phyloP scores from a whole-genome alignment of 1,284 basidiomycete species.

The Puccinia polysora region DNA sequence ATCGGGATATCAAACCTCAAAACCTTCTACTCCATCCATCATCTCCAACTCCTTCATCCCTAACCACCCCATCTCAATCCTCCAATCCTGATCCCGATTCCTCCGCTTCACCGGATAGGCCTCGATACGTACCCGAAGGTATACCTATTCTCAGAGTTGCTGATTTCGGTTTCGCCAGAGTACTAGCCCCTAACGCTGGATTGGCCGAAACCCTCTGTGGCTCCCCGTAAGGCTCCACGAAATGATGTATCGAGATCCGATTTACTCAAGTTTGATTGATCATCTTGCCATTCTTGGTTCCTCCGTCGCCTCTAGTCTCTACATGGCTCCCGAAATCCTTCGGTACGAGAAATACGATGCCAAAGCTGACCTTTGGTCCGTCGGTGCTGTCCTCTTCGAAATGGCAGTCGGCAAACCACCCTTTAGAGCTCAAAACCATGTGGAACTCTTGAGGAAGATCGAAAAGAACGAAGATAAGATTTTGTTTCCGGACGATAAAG shows the following conservation, averaged over 20 bases:
- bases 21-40: slow-evolving; percentile 53
- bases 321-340: slow-evolving; percentile 98
- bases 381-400: slow-evolving; percentile 93
- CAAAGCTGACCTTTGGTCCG: slow-evolving; percentile 95
- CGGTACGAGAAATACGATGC: slow-evolving; percentile 97
- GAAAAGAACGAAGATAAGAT: slow-evolving; percentile 70
- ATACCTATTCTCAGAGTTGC: slow-evolving; percentile 93
- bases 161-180: slow-evolving; percentile 95
- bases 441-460: slow-evolving; percentile 89
- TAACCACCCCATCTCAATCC: not conserved
- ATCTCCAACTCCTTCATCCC: not conserved
- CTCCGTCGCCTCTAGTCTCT: slow-evolving; percentile 61
- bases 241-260: slow-evolving; percentile 1
- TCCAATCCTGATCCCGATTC: slow-evolving; percentile 1
- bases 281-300: not conserved
- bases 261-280: not conserved
- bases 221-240: slow-evolving; percentile 66
- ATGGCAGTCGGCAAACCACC: slow-evolving; percentile 90
- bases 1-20: slow-evolving; percentile 96
- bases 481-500: slow-evolving; percentile 80
- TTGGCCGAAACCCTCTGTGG: slow-evolving; percentile 97
- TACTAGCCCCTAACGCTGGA: slow-evolving; percentile 73
- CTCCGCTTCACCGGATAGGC: slow-evolving; percentile 60
- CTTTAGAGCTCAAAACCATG: slow-evolving; percentile 90
- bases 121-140: slow-evolving; percentile 79